Percentiles rank a stretch among this genome's conserved stretches.
These are phyloP conservation scores for Coemansia umbellata DNA, from an alignment of 192 early-diverging fungal species.

Conservation along the genomic window DNA sequence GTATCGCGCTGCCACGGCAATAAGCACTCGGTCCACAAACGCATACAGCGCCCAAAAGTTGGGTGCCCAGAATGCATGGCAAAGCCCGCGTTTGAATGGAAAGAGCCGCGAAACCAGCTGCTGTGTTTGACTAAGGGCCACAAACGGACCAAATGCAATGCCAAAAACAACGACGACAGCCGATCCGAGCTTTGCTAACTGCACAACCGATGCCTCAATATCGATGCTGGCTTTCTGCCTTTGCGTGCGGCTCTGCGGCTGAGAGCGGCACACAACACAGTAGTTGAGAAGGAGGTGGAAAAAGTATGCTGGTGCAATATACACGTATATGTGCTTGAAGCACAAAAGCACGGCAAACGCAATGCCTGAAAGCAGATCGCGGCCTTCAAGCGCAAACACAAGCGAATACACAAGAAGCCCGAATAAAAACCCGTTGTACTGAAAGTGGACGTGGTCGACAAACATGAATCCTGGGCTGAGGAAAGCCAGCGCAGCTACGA, in stretches of 20 bases:
- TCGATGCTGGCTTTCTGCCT: not conserved
- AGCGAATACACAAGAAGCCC: slow-evolving; percentile 83
- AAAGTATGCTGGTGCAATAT: slow-evolving; percentile 91
- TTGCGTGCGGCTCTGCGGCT: not conserved
- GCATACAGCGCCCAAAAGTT: slow-evolving; percentile 97
- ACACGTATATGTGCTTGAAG: slow-evolving; percentile 97
- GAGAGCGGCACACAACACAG: slow-evolving; percentile 56
- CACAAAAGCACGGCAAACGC: slow-evolving; percentile 87
- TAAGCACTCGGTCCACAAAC: slow-evolving; percentile 67
- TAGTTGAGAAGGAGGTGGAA: slow-evolving; percentile 76
- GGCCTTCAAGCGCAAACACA: slow-evolving; percentile 63
- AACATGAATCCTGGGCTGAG: slow-evolving; percentile 71
- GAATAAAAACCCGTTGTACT: slow-evolving; percentile 94
- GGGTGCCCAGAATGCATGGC: slow-evolving; percentile 96
- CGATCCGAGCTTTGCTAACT: slow-evolving; percentile 63
- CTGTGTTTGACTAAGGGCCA: slow-evolving; percentile 62
- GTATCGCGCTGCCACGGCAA: slow-evolving; percentile 3
- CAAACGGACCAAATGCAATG: slow-evolving; percentile 81
- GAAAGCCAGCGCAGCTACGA: slow-evolving; percentile 59
- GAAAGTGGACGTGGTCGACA: slow-evolving; percentile 97
- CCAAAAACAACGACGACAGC: slow-evolving; percentile 67
- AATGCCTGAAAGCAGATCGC: slow-evolving; percentile 53
- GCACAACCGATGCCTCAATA: slow-evolving; percentile 8
- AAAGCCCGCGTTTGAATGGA: slow-evolving; percentile 94
- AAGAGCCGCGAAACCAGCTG: slow-evolving; percentile 82